Conservation (phyloP, 495 filamentous ascomycete genomes). For the Pyrenopolyporus hunteri region DNA sequence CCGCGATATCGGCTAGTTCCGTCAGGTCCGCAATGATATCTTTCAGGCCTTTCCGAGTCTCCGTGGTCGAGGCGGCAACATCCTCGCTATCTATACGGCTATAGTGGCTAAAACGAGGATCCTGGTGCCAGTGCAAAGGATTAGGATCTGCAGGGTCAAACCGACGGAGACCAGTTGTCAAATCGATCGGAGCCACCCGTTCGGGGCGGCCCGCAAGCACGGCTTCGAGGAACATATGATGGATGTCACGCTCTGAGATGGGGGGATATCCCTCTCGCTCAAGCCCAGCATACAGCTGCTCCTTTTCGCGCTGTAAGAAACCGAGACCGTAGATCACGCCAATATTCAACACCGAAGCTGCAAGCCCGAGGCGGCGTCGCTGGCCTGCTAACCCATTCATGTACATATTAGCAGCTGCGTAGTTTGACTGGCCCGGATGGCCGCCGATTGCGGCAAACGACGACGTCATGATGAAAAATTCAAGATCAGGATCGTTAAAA, state of each 20-base stretch:
- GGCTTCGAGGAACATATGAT: conserved; percentile 65
- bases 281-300: conserved; percentile 47
- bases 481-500: conserved; percentile 43
- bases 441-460: conserved; percentile 55
- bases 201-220: conserved; percentile 49
- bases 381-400: conserved; percentile 53
- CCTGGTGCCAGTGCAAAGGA: conserved; percentile 47
- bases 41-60: conserved; percentile 23
- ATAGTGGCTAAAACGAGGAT: conserved; percentile 51
- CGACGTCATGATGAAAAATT: conserved; percentile 59
- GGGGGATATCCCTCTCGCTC: conserved; percentile 55
- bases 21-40: conserved; percentile 33
- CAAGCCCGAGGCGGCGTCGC: conserved; percentile 43
- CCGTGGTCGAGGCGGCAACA: neutral
- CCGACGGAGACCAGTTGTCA: conserved; percentile 51
- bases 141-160: conserved; percentile 36
- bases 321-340: conserved; percentile 64
- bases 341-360: conserved; percentile 59
- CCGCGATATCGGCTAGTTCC: conserved; percentile 22
- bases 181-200: conserved; percentile 35
- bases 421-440: conserved; percentile 59
- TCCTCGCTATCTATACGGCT: conserved; percentile 15
- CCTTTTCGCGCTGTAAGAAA: conserved; percentile 57
- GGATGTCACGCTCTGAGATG: conserved; percentile 65
- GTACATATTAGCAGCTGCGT: conserved; percentile 63